Base-by-base conservation (phyloP, 148 eudicot species). In the Drosera capensis region DNA sequence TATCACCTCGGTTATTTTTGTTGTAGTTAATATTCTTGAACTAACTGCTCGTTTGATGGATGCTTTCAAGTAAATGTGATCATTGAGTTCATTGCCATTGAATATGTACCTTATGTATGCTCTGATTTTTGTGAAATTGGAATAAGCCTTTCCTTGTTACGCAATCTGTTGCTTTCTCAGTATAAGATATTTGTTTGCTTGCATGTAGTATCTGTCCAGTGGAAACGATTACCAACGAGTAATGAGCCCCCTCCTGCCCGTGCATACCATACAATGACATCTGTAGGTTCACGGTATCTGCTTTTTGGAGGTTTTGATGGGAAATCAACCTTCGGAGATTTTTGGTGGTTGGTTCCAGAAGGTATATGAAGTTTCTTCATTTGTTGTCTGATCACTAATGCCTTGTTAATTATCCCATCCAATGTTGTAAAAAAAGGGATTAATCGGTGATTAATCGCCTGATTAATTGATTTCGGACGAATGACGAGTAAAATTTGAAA, bases 281-380 rank as follows among this genome's bases (percentile, higher is more conserved):
- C 60, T 40, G 49, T 81, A 44, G 88, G 94, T 43, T 78, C 85
- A 31, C 78, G 82, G 16, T 81, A 78, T 63, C 49, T 90, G 43
- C 54, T 90, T 42, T 90, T 80, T 74, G 99, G 99, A 22, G 99
- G 99, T 37, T 90, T 90, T 74, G 94, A 90, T 72, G 95, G 99
- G 45, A 90, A 90, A 64, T 67, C 82, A 39, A 84, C 99, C 46
- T 84, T 71, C 72, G 95, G 78, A 48, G 99, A 90, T 63, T 59
- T 90, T 29, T 90, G 95, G 99, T 90, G 99, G 99, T 68, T 90
- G 66, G 99, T 90, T 64, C 82, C 95, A 26, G 99, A 90, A 85
- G 99, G 99, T 90, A 74, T 57, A 7, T 26, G 11, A 24, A 23
- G 15, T 13, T 12, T 20, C 25, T 20, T 8, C 13, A 44, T 7